Evolutionary conservation across 129 eudicot species (phyloP).

Genomic region (Heracleum sosnowskyi): DNA sequence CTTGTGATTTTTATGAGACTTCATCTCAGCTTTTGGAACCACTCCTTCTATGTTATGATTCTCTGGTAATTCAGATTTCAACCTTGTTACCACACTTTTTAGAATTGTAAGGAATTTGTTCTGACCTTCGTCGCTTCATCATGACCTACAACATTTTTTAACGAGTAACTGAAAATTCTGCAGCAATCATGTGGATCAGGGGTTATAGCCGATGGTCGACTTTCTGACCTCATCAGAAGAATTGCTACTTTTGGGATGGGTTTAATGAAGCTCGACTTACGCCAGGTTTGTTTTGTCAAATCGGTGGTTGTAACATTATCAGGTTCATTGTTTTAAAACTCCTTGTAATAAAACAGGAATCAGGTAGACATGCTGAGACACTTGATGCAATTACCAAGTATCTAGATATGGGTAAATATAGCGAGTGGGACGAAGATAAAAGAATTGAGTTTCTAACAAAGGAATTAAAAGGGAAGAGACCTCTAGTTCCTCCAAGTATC

Average conservation of each 20-base stretch:
- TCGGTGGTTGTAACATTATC: conserved; percentile 9
- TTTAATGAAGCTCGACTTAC: conserved; percentile 90
- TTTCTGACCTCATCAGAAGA: conserved; percentile 86
- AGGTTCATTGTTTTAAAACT: conserved; percentile 10
- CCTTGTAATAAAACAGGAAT: conserved; percentile 47
- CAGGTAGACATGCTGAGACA: conserved; percentile 79
- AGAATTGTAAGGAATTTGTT: background rate
- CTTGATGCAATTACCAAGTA: conserved; percentile 81
- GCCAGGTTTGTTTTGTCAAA: conserved; percentile 55
- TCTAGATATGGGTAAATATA: conserved; percentile 83
- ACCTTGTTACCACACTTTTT: background rate
- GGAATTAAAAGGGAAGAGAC: conserved; percentile 94
- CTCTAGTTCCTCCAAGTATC: conserved; percentile 69
- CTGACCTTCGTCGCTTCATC: background rate
- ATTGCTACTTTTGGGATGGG: conserved; percentile 89
- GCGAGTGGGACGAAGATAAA: conserved; percentile 87
- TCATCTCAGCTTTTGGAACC: conserved; percentile 73
- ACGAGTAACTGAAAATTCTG: conserved; percentile 18
- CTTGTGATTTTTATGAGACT: conserved; percentile 75
- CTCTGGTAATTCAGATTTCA: conserved; percentile 48
- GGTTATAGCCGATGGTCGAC: conserved; percentile 91
- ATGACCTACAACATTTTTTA: conserved; percentile 11
- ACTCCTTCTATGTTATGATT: conserved; percentile 75
- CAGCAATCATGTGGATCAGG: conserved; percentile 93
- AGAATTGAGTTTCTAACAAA: conserved; percentile 59